phyloP scores from a whole-genome alignment of 2,329 filamentous ascomycete genomes.

The Hypoxylon rubiginosum region DNA sequence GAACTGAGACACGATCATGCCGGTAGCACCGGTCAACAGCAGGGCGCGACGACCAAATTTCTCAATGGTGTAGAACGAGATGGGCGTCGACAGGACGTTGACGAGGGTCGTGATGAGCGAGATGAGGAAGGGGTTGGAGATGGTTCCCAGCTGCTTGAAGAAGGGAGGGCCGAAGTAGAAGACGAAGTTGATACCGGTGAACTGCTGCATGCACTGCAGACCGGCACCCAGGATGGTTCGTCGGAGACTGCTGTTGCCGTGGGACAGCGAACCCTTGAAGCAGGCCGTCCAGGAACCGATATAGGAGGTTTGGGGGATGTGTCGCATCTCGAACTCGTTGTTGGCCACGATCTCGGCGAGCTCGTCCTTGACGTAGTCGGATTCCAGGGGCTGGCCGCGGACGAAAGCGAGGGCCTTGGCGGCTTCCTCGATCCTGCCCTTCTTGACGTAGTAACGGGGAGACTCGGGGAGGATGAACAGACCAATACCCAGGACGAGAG shows the following conservation, averaged over 20 bases:
- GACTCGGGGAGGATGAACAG: conserved; percentile 69
- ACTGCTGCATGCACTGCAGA: conserved; percentile 53
- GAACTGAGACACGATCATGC: conserved; percentile 79
- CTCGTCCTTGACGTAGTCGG: conserved; percentile 76
- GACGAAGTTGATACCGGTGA: conserved; percentile 78
- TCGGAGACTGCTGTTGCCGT: conserved; percentile 69
- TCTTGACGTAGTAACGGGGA: conserved; percentile 79
- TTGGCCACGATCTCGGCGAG: conserved; percentile 81
- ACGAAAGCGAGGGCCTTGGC: conserved; percentile 69
- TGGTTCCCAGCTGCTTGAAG: conserved; percentile 75
- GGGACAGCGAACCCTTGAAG: conserved; percentile 67
- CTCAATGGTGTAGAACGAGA: conserved; percentile 81
- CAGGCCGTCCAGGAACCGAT: conserved; percentile 71
- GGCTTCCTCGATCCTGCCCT: conserved; percentile 72
- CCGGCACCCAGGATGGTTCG: conserved; percentile 60
- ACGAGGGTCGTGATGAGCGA: conserved; percentile 81
- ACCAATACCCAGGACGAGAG: conserved; percentile 55
- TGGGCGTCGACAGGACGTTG: conserved; percentile 78
- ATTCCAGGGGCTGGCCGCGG: conserved; percentile 74
- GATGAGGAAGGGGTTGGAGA: conserved; percentile 78
- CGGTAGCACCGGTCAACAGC: conserved; percentile 76
- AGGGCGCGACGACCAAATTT: conserved; percentile 76
- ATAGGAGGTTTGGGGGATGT: conserved; percentile 70
- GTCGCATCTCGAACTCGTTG: conserved; percentile 75
- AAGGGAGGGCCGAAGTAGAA: conserved; percentile 80